Evolutionary conservation across 2,329 filamentous ascomycete genomes (phyloP).

Genomic region (Torrubiella hemipterigena): DNA sequence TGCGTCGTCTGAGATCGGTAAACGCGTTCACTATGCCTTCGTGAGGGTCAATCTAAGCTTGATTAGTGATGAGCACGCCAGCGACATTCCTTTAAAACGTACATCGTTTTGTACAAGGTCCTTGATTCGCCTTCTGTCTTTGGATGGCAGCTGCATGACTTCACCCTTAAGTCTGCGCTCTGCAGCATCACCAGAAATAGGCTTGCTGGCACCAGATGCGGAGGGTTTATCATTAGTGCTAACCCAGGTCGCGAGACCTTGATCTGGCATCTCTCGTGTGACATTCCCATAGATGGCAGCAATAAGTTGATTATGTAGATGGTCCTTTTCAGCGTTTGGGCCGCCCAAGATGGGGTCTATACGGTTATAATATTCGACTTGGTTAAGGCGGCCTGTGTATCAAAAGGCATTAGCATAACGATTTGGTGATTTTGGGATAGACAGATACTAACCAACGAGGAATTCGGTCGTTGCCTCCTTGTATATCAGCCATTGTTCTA

Average conservation of each 20-base stretch:
- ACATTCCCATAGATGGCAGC: slow-evolving; percentile 58
- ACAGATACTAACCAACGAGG: slow-evolving; percentile 43
- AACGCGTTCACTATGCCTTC: slow-evolving; percentile 42
- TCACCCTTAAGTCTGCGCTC: slow-evolving; percentile 56
- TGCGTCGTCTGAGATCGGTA: slow-evolving; percentile 35
- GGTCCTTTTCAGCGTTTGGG: slow-evolving; percentile 44
- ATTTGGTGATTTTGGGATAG: neutral
- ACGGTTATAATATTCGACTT: slow-evolving; percentile 44
- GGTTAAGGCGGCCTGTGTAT: slow-evolving; percentile 46
- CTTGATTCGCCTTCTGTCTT: slow-evolving; percentile 55
- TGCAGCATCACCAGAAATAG: slow-evolving; percentile 51
- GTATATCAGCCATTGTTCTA: slow-evolving; percentile 52
- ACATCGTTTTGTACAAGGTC: slow-evolving; percentile 52
- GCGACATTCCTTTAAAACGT: slow-evolving; percentile 16
- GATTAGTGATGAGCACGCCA: slow-evolving; percentile 3
- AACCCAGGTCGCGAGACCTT: slow-evolving; percentile 58
- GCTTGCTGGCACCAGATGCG: slow-evolving; percentile 44
- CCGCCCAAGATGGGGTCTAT: slow-evolving; percentile 49
- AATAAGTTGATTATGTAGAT: slow-evolving; percentile 57
- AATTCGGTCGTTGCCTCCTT: slow-evolving; percentile 53
- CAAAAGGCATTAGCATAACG: slow-evolving; percentile 15
- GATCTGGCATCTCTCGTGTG: slow-evolving; percentile 56
- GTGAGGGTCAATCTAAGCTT: slow-evolving; percentile 29
- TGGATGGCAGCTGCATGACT: slow-evolving; percentile 57
- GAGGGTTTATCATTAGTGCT: slow-evolving; percentile 58